phyloP scores from a whole-genome alignment of 345 rosid species.

The Moringa oleifera region DNA sequence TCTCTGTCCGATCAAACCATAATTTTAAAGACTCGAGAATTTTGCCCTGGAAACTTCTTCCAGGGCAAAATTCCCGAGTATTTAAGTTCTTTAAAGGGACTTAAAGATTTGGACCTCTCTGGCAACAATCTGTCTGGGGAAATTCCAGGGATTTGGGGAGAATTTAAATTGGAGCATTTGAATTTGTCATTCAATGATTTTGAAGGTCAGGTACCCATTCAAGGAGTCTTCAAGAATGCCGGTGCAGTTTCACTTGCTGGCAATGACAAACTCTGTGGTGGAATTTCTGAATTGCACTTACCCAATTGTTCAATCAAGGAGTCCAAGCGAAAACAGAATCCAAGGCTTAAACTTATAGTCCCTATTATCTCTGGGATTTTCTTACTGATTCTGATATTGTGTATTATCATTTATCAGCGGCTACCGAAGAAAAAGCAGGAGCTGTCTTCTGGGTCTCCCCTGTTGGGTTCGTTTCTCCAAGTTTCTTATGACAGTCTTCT shows the following conservation, averaged over 20 bases:
- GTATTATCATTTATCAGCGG: not conserved
- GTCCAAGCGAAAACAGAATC: not conserved
- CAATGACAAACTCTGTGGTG: slow-evolving; percentile 18
- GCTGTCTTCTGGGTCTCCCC: not conserved
- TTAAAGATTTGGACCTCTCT: slow-evolving; percentile 21
- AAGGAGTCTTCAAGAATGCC: slow-evolving; percentile 18
- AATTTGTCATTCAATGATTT: slow-evolving; percentile 22
- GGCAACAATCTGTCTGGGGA: slow-evolving; percentile 18
- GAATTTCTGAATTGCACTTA: not conserved
- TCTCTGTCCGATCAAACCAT: no score
- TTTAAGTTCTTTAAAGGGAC: slow-evolving; percentile 14
- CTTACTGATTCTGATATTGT: not conserved
- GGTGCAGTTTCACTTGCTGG: slow-evolving; percentile 11
- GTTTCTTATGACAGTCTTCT: slow-evolving; percentile 10
- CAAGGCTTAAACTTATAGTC: not conserved
- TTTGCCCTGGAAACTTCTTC: slow-evolving; percentile 12
- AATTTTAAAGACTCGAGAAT: no score
- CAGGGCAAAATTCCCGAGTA: slow-evolving; percentile 15
- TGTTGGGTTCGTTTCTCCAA: not conserved
- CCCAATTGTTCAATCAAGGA: slow-evolving; percentile 5
- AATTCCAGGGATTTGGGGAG: slow-evolving; percentile 8
- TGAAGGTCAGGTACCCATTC: slow-evolving; percentile 11
- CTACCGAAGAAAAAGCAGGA: not conserved
- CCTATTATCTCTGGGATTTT: not conserved
- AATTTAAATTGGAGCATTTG: slow-evolving; percentile 2